phyloP scores from a whole-genome alignment of 2,329 filamentous ascomycete species.

The Biscogniauxia sp. region DNA sequence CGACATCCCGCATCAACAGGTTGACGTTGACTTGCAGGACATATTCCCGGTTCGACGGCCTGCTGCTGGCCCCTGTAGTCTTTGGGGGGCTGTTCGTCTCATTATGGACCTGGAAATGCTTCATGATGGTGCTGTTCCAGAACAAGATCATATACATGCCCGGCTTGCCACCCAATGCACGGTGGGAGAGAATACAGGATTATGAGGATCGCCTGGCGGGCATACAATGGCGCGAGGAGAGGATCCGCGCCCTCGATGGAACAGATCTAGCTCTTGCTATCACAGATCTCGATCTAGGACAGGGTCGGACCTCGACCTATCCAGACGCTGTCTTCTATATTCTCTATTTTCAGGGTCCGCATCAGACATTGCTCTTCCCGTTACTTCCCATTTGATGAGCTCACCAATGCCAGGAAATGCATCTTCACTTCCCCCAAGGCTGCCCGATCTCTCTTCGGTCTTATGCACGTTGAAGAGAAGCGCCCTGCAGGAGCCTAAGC shows the following conservation, averaged over 20 bases:
- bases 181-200: constrained; percentile 64
- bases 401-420: constrained; percentile 50
- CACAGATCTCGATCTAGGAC: constrained; percentile 38
- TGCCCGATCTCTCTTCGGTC: constrained; percentile 55
- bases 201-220: constrained; percentile 59
- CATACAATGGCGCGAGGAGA: constrained; percentile 65
- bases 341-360: constrained; percentile 55
- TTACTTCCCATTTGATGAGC: constrained; percentile 8
- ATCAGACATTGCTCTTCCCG: constrained; percentile 17
- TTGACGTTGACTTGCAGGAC: constrained; percentile 24
- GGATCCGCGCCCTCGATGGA: constrained; percentile 60
- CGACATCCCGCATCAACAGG: constrained; percentile 19
- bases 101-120: constrained; percentile 65
- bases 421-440: constrained; percentile 54
- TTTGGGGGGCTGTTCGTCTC: constrained; percentile 64
- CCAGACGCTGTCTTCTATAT: constrained; percentile 46
- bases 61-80: constrained; percentile 63
- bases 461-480: constrained; percentile 44
- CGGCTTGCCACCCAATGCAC: constrained; percentile 67
- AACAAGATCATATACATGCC: constrained; percentile 83
- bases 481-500: constrained; percentile 29
- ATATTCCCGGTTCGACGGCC: constrained; percentile 36
- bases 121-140: constrained; percentile 74
- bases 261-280: constrained; percentile 63
- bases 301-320: constrained; percentile 7